phyloP scores from a whole-genome alignment of 2,329 filamentous ascomycete species.

The Fusarium penzigii region DNA sequence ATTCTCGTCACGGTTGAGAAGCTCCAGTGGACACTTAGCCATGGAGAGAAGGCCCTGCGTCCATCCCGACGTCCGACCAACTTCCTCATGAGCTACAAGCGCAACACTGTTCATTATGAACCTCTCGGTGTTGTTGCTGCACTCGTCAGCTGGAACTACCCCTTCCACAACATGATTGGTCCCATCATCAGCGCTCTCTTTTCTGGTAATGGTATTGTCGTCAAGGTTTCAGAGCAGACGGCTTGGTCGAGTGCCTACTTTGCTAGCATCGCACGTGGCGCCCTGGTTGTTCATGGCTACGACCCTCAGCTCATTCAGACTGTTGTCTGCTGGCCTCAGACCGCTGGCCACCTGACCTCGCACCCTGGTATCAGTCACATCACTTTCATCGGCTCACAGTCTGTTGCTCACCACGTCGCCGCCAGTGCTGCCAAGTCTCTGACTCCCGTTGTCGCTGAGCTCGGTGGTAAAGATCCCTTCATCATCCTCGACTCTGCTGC shows the following conservation, averaged over 20 bases:
- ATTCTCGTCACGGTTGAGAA: slow-evolving; percentile 93
- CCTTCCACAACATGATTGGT: slow-evolving; percentile 92
- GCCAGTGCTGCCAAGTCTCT: slow-evolving; percentile 81
- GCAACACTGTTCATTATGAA: slow-evolving; percentile 86
- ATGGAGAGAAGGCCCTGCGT: slow-evolving; percentile 79
- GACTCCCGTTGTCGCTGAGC: slow-evolving; percentile 86
- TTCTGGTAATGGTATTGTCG: slow-evolving; percentile 84
- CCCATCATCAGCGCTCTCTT: slow-evolving; percentile 91
- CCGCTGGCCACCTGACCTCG: slow-evolving; percentile 78
- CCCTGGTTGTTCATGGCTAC: slow-evolving; percentile 80
- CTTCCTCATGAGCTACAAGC: slow-evolving; percentile 93
- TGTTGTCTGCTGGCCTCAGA: slow-evolving; percentile 83
- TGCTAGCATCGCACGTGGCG: slow-evolving; percentile 72
- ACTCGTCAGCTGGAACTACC: slow-evolving; percentile 95
- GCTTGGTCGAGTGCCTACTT: slow-evolving; percentile 92
- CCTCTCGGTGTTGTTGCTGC: slow-evolving; percentile 91
- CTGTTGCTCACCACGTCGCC: slow-evolving; percentile 86
- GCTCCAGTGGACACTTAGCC: slow-evolving; percentile 87
- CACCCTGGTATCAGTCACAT: slow-evolving; percentile 84
- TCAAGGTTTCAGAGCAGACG: slow-evolving; percentile 94
- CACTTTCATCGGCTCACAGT: slow-evolving; percentile 91
- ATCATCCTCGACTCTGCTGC: slow-evolving; percentile 80
- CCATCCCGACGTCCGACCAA: slow-evolving; percentile 80
- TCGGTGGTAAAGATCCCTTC: slow-evolving; percentile 93
- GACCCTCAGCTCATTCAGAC: slow-evolving; percentile 80